Evolutionary conservation across 148 eudicot species (phyloP).

Genomic region (Arctostaphylos glauca): DNA sequence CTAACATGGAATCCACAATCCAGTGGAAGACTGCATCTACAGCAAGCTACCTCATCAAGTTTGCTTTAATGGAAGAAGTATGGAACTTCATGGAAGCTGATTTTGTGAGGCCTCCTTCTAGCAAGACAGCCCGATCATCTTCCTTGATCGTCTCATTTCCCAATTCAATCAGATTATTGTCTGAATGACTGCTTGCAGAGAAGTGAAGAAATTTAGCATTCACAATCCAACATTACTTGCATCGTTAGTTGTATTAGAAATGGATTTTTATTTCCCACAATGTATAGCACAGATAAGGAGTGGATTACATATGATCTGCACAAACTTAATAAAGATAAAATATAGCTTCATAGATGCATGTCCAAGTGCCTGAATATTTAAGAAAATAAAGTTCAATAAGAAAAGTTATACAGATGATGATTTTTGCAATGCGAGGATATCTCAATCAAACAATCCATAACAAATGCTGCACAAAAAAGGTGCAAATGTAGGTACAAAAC

Average conservation of each 20-base stretch:
- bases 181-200: conserved; percentile 70
- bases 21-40: not conserved
- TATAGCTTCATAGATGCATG: not conserved
- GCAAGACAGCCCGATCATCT: conserved; percentile 72
- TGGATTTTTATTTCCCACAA: not conserved
- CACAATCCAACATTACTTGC: conserved; percentile 5
- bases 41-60: conserved; percentile 63
- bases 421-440: not conserved
- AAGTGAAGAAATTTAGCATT: conserved; percentile 25
- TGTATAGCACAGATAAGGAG: not conserved
- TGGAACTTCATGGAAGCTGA: conserved; percentile 62
- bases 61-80: conserved; percentile 59
- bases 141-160: conserved; percentile 68
- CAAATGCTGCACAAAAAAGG: not conserved
- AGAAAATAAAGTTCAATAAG: not conserved
- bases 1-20: not conserved
- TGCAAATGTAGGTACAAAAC: not conserved
- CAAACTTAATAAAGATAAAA: not conserved
- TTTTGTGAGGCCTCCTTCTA: conserved; percentile 92
- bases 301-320: not conserved
- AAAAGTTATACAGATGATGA: not conserved
- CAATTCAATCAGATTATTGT: conserved; percentile 75
- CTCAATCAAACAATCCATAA: not conserved
- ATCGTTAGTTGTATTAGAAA: not conserved
- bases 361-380: not conserved